A percentile compares a stretch with the other conserved stretches of the same genome.
These are phyloP conservation scores for Diutina pseudorugosa DNA, from an alignment of 1,139 yeast genomes.

Conservation along the genomic window DNA sequence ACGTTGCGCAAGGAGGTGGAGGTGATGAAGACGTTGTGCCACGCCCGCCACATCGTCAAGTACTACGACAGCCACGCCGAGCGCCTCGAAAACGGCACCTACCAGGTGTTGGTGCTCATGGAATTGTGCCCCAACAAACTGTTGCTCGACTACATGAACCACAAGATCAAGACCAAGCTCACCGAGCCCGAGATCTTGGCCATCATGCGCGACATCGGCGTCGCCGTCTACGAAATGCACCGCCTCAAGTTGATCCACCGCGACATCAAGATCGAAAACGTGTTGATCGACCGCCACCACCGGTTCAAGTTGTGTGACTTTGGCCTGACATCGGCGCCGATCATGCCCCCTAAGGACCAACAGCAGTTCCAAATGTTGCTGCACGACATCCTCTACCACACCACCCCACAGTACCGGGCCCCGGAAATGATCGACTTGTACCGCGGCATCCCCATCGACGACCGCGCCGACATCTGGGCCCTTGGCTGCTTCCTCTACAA, in stretches of 20 bases:
- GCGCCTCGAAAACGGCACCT: conserved; percentile 39
- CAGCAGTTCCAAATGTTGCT: conserved; percentile 49
- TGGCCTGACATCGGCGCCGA: conserved; percentile 55
- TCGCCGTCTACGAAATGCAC: conserved; percentile 69
- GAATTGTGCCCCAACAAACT: conserved; percentile 67
- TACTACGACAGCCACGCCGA: conserved; percentile 75
- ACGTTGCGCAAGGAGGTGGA: conserved; percentile 65
- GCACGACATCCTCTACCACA: conserved; percentile 59
- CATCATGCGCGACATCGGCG: conserved; percentile 54
- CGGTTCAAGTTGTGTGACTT: conserved; percentile 65
- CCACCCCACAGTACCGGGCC: conserved; percentile 73
- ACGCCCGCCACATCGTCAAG: conserved; percentile 46
- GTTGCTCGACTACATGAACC: conserved; percentile 63
- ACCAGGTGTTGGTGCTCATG: conserved; percentile 69
- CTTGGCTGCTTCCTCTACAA: conserved; percentile 69
- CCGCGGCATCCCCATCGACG: conserved; percentile 56
- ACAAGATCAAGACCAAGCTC: conserved; percentile 51
- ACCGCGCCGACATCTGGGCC: conserved; percentile 78
- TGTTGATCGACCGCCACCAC: conserved; percentile 43
- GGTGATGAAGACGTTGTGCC: conserved; percentile 59
- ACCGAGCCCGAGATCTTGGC: conserved; percentile 49
- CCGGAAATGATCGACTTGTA: conserved; percentile 77
- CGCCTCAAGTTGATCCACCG: conserved; percentile 50
- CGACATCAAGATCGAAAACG: conserved; percentile 73
- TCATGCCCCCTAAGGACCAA: conserved; percentile 52